Base-by-base conservation (phyloP, 148 eudicot genomes). In the Polygonum maritimum region DNA sequence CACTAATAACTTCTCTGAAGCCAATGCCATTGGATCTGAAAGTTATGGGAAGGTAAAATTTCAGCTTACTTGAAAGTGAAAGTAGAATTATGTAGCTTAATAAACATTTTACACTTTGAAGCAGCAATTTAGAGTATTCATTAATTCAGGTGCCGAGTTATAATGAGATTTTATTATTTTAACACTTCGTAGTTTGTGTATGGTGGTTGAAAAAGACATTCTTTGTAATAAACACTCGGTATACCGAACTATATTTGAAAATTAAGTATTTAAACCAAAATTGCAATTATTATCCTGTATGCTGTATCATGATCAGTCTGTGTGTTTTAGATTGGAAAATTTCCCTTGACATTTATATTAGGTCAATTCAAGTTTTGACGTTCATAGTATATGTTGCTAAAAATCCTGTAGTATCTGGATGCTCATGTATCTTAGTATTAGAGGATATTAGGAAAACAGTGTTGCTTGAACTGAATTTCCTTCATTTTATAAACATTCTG, bases 1-100 rank as follows among this genome's bases (percentile, higher is more conserved):
- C 83, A 92, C 96, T 35, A 88, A 82, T 77, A 83, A 82, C 83
- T 95, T 95, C 85, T 95, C 96, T 16, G 85, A 83, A 0, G 84
- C 81, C n/a, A 92, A 92, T 80, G 88, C 86, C 87, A 85, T 95
- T 79, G 98, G 98, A 15, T 89, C 88, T n/a, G 98, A 97, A 75
- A 97, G 98, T 79, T 95, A 92, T 77, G 98, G 98, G 36, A 95
- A 95, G 96, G 98, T 91, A 75, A 80, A 3, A 0, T 38, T 67
- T 14, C 2, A 40, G 39, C 40, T 63, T 62, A 15, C 41, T 35
- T 65, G 19, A 40, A 65, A 33, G 44, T 35, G 71, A 35, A 65
- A 65, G 44, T n/a, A 35, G 41, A 65, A 35, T 33, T 65, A 8
- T 35, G 19, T 33, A 65, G 13, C 14, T 31, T 65, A 13, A 57